Percentiles rank a stretch among this genome's conserved stretches.
Evolutionary conservation across 768 basidiomycete species (phyloP).

Genomic region (Chalciporus sphaerocephalus): DNA sequence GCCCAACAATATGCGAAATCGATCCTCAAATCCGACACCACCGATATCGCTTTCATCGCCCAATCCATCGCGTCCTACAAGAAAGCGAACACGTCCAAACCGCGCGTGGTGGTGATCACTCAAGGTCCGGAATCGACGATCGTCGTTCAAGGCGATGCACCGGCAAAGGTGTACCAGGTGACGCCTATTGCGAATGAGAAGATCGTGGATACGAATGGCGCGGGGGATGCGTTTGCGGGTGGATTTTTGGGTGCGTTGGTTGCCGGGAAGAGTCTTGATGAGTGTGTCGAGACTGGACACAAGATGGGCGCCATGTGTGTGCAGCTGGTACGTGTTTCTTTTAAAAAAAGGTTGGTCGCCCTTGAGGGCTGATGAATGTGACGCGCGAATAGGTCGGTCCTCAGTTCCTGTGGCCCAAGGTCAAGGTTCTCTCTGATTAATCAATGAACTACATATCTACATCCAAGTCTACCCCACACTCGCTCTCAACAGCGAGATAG

Average conservation of each 20-base stretch:
- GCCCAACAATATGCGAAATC: conserved; percentile 82
- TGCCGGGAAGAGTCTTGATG: conserved; percentile 70
- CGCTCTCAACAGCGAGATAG: conserved; percentile 39
- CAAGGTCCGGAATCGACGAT: conserved; percentile 81
- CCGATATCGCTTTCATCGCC: conserved; percentile 66
- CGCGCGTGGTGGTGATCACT: conserved; percentile 86
- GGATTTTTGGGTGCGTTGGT: conserved; percentile 88
- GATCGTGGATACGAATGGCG: conserved; percentile 97
- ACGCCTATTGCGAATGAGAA: conserved; percentile 49
- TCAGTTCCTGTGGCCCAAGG: conserved; percentile 56
- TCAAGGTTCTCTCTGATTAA: conserved; percentile 36
- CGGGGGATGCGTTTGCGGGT: conserved; percentile 96
- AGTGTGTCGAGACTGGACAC: conserved; percentile 82
- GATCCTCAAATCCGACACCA: conserved; percentile 61
- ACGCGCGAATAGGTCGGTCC: conserved; percentile 44
- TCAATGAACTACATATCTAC: conserved; percentile 1
- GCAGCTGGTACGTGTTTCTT: conserved; percentile 51
- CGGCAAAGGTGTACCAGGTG: conserved; percentile 58
- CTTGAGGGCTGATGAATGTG: background rate
- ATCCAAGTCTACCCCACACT: conserved; percentile 9
- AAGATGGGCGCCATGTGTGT: conserved; percentile 83
- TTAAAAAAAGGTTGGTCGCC: background rate
- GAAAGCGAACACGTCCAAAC: conserved; percentile 73
- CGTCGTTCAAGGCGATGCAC: conserved; percentile 58
- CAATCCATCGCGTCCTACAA: conserved; percentile 65